These are phyloP conservation scores for Sarcocystis neurona DNA, from an alignment of 169 alveolate genomes.

Conservation along the genomic window DNA sequence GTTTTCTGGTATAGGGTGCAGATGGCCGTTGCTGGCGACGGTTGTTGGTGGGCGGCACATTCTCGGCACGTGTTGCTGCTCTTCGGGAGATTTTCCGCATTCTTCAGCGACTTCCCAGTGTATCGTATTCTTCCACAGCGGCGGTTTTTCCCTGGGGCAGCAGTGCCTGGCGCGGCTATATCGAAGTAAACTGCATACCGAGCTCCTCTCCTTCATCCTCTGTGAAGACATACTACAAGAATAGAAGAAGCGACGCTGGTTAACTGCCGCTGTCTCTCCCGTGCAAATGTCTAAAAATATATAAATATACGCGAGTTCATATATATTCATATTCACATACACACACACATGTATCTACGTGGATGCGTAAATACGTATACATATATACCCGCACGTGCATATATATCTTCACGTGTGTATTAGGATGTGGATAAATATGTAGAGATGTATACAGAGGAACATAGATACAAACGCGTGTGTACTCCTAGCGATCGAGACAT, in stretches of 20 bases:
- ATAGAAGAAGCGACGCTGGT: not conserved
- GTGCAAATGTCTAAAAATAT: not conserved
- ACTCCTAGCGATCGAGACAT: not conserved
- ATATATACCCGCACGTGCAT: not conserved
- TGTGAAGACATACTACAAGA: not conserved
- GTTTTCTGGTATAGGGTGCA: constrained; percentile 32
- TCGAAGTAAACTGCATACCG: not conserved
- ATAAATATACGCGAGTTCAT: too few species aligned
- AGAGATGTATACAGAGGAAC: not conserved
- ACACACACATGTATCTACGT: not conserved
- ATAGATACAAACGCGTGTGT: not conserved
- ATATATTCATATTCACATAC: not conserved
- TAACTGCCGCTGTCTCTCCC: not conserved
- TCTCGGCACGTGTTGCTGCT: not conserved
- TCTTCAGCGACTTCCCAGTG: constrained; percentile 6
- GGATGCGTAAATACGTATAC: not conserved
- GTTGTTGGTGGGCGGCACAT: constrained; percentile 41
- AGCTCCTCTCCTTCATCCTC: not conserved
- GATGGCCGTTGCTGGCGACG: constrained; percentile 56
- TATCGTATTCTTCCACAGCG: not conserved
- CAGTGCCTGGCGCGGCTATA: not conserved
- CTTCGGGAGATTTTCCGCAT: constrained; percentile 23
- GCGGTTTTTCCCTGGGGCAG: not conserved
- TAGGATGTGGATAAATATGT: not conserved
- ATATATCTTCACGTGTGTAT: not conserved